Base-by-base conservation (phyloP, 2,329 filamentous ascomycete genomes). In the Apiospora kogelbergensis region DNA sequence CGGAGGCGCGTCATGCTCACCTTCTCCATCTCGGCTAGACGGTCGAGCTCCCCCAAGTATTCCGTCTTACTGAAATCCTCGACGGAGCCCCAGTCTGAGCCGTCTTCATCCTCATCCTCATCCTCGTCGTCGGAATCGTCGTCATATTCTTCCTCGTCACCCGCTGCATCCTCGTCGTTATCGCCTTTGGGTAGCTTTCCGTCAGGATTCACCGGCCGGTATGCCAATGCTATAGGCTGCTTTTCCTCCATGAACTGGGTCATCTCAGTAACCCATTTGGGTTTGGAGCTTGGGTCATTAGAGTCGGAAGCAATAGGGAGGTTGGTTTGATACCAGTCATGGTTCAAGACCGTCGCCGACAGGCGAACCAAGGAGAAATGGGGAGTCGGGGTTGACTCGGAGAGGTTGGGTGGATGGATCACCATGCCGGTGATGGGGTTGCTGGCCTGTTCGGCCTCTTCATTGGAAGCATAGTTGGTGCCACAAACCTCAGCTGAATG, bases 251-350 rank as follows among this genome's bases (percentile, higher is more conserved):
- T 78, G 11, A 81, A 82, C 44, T 83, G 80, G 17, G 78, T 76
- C 37, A 89, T 83, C 37, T 83, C 80, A 20, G 79, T 79, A 2
- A 81, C 84, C 87, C 87, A 89, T 66, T 82, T 82, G 0, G 81
- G 80, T 13, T 70, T 71, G 3, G 68, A 46, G 13, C 41, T 33
- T 15, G 69, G 68, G 1, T 71, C 13, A 33, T 71, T 71, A 6
- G 63, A 68, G 63, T 73, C 71, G 3, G 68, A 69, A 0, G 75
- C 71, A 0, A 76, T 67, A 17, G 80, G 76, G 1, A 82, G 73
- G 71, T 86, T 89, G 20, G 83, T 85, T 69, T 88, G 82, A 70
- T 84, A 86, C 87, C 87, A 89, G 72, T 83, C 81, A 17, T 78
- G 74, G 71, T 86, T 88, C 2, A 80, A 82, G 4, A 82, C 77